Evolutionary conservation across 495 filamentous ascomycete genomes (phyloP).

Genomic region (Geopyxis carbonaria): DNA sequence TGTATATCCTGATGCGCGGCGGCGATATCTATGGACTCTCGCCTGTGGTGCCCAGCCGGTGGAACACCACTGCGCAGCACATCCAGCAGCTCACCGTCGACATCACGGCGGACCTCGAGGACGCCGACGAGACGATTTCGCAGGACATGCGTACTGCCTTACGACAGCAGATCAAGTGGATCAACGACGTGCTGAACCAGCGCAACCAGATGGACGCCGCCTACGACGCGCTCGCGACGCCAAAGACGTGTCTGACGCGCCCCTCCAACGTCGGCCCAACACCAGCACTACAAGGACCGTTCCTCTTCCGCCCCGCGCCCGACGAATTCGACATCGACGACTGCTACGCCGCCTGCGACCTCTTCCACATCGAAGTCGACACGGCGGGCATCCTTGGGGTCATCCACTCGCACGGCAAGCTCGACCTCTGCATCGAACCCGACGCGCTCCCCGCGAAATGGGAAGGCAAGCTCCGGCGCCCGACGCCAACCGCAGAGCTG

Average conservation of each 20-base stretch:
- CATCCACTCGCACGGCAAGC: conserved; percentile 20
- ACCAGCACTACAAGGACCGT: conserved; percentile 21
- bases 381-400: conserved; percentile 17
- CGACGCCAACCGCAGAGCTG: conserved; percentile 4
- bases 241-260: conserved; percentile 14
- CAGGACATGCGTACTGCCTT: conserved; percentile 11
- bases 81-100: conserved; percentile 21
- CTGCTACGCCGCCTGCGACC: conserved; percentile 18
- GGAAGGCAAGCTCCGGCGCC: conserved; percentile 10
- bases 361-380: conserved; percentile 21
- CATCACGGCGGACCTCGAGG: conserved; percentile 20
- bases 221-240: conserved; percentile 1
- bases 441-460: conserved; percentile 19
- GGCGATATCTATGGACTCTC: conserved; percentile 23
- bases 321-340: conserved; percentile 15
- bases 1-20: conserved; percentile 24
- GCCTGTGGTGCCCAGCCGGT: conserved; percentile 23
- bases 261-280: conserved; percentile 11
- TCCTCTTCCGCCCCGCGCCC: conserved; percentile 22
- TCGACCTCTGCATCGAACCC: conserved; percentile 21
- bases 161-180: conserved; percentile 24
- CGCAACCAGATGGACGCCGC: conserved; percentile 5
- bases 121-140: conserved; percentile 10
- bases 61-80: conserved; percentile 17
- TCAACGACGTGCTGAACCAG: conserved; percentile 22